A percentile compares a stretch with the other conserved stretches of the same genome.
Conservation (phyloP, 1,284 basidiomycete species). For the Apiotrichum mycotoxinovorans region DNA sequence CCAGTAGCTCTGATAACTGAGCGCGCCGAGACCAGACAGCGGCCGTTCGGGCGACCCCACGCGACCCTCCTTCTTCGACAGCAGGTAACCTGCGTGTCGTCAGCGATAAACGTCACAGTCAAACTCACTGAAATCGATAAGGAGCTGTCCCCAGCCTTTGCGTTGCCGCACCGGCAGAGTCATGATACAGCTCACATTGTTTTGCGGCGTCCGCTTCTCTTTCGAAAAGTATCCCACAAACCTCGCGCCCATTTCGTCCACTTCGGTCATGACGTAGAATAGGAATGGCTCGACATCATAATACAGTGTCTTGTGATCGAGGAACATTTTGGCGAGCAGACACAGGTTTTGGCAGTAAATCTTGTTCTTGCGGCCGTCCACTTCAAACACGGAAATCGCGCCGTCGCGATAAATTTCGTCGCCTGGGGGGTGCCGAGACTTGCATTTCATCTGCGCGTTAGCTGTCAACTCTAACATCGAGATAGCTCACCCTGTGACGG, state of each 20-base stretch:
- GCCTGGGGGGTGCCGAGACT: slow-evolving; percentile 88
- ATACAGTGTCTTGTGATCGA: slow-evolving; percentile 98
- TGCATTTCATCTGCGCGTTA: slow-evolving; percentile 77
- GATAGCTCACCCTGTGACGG: slow-evolving; percentile 72
- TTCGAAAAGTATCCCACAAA: slow-evolving; percentile 99
- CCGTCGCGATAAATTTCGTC: slow-evolving; percentile 97
- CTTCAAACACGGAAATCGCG: slow-evolving; percentile 87
- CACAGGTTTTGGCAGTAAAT: slow-evolving; percentile 99
- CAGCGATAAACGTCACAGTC: background rate
- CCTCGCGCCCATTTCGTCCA: slow-evolving; percentile 81
- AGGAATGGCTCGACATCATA: slow-evolving; percentile 99
- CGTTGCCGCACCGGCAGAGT: slow-evolving; percentile 92
- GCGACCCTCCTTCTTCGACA: slow-evolving; percentile 90
- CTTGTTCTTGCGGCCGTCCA: slow-evolving; percentile 98
- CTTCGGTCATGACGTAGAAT: slow-evolving; percentile 96
- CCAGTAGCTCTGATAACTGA: slow-evolving; percentile 96
- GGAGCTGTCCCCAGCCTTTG: slow-evolving; percentile 87
- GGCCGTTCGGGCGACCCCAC: slow-evolving; percentile 90
- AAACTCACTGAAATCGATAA: slow-evolving; percentile 94
- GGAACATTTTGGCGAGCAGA: slow-evolving; percentile 96
- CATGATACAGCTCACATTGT: slow-evolving; percentile 99
- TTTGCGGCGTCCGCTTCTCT: slow-evolving; percentile 93
- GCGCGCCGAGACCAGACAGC: slow-evolving; percentile 78
- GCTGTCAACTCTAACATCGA: background rate
- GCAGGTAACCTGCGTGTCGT: slow-evolving; percentile 69